A percentile compares a stretch with the other conserved stretches of the same genome.
Evolutionary conservation across 164 flowering plant genomes (phyloP).

Genomic region (Stephania cephalantha): DNA sequence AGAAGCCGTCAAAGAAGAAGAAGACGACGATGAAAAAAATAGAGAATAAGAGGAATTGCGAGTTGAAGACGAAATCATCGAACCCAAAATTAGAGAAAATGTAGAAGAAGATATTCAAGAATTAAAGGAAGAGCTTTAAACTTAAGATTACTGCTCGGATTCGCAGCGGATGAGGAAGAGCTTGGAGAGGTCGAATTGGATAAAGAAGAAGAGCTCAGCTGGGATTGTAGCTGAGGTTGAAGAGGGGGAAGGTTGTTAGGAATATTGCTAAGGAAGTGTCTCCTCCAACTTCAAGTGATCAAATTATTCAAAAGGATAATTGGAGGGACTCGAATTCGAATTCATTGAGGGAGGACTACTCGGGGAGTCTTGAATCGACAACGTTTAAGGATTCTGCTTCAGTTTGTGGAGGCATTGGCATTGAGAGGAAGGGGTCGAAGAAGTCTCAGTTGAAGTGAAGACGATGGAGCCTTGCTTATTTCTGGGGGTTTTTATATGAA

Average conservation of each 20-base stretch:
- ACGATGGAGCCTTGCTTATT: constrained; percentile 41
- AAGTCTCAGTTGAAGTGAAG: constrained; percentile 34
- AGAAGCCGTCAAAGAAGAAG: not conserved
- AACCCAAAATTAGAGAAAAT: constrained; percentile 2
- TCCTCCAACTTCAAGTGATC: constrained; percentile 4
- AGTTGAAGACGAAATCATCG: constrained; percentile 11
- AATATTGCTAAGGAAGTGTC: constrained; percentile 10
- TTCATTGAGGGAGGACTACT: constrained; percentile 53
- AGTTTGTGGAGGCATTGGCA: constrained; percentile 28
- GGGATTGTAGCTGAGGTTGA: constrained; percentile 57
- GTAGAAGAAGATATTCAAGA: constrained; percentile 21
- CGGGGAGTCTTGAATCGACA: constrained; percentile 54
- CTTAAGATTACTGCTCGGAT: constrained; percentile 79
- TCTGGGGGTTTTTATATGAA: no score
- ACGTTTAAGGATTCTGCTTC: constrained; percentile 35
- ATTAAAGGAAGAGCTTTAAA: constrained; percentile 34
- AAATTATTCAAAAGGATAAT: constrained; percentile 19
- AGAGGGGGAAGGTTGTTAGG: constrained; percentile 2
- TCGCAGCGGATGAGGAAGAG: constrained; percentile 55
- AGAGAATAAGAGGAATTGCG: constrained; percentile 35
- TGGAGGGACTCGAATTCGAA: constrained; percentile 46
- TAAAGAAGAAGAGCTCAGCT: constrained; percentile 49
- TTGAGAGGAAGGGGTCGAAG: constrained; percentile 37
- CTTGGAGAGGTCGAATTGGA: constrained; percentile 61
- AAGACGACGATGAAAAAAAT: constrained; percentile 9